Evolutionary conservation across 495 filamentous ascomycete genomes (phyloP).

Genomic region (Aspergillus nidulans): DNA sequence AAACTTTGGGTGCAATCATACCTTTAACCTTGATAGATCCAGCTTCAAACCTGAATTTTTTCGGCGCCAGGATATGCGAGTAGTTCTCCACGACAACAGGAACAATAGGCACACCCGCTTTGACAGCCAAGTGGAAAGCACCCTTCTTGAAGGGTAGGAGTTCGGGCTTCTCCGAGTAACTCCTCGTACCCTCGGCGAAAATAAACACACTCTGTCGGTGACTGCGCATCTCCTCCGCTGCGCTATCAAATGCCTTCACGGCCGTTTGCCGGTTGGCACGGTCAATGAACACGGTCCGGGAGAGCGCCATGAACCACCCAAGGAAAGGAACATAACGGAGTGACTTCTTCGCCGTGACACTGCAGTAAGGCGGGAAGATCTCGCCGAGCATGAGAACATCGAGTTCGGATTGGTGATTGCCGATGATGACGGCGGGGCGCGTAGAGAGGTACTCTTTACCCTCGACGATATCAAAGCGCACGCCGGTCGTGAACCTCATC

Average conservation of each 20-base stretch:
- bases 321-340: conserved; percentile 79
- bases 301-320: conserved; percentile 94
- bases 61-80: conserved; percentile 70
- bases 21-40: conserved; percentile 80
- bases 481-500: conserved; percentile 70
- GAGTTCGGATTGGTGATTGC: conserved; percentile 92
- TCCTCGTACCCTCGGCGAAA: conserved; percentile 90
- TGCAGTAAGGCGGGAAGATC: conserved; percentile 87
- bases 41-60: conserved; percentile 61
- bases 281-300: conserved; percentile 91
- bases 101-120: conserved; percentile 89
- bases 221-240: conserved; percentile 70
- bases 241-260: conserved; percentile 78
- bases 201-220: conserved; percentile 86
- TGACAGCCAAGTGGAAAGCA: conserved; percentile 91
- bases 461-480: conserved; percentile 72
- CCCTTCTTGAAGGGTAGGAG: conserved; percentile 96
- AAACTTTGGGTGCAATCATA: conserved; percentile 27
- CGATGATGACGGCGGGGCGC: conserved; percentile 84
- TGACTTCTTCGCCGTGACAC: conserved; percentile 87
- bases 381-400: conserved; percentile 86
- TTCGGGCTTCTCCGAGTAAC: conserved; percentile 74
- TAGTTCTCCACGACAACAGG: conserved; percentile 85
- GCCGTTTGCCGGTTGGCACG: conserved; percentile 75
- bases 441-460: conserved; percentile 61